Evolutionary conservation across 345 rosid genomes (phyloP).

Genomic region (Rubroshorea leprosula): DNA sequence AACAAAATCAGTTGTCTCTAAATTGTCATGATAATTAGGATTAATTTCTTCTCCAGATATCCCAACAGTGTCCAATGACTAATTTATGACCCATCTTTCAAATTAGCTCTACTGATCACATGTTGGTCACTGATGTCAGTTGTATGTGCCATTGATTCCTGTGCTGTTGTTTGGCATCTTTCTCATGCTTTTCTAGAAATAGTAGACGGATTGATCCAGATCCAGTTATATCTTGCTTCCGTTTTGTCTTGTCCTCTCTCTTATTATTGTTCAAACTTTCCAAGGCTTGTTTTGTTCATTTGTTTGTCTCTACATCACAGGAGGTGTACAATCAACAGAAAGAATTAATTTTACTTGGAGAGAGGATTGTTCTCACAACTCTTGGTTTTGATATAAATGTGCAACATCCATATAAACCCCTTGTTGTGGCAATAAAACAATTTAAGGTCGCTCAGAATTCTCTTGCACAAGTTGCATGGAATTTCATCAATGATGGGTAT

Average conservation of each 20-base stretch:
- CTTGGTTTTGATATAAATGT: slow-evolving; percentile 77
- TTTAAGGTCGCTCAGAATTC: slow-evolving; percentile 66
- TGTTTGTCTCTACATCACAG: slow-evolving; percentile 31
- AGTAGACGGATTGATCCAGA: not conserved
- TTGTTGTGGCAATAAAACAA: slow-evolving; percentile 75
- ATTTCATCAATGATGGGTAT: slow-evolving; percentile 84
- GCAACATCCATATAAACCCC: slow-evolving; percentile 77
- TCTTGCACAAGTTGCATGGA: slow-evolving; percentile 84
- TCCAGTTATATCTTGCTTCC: not conserved
- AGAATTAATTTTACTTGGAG: slow-evolving; percentile 64
- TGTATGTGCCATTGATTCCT: too few species aligned
- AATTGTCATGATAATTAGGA: too few species aligned
- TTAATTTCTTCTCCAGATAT: too few species aligned
- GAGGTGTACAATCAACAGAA: slow-evolving; percentile 80
- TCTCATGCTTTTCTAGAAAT: too few species aligned
- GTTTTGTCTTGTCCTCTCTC: too few species aligned
- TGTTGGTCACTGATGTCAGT: too few species aligned
- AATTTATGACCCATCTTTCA: too few species aligned
- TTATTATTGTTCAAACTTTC: too few species aligned
- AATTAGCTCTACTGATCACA: too few species aligned
- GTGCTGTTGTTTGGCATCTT: not conserved
- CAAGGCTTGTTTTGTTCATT: not conserved
- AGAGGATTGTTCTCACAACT: slow-evolving; percentile 75
- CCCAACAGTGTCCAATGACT: too few species aligned
- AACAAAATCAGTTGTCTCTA: too few species aligned